A percentile compares a stretch with the other conserved stretches of the same genome.
phyloP scores from a whole-genome alignment of 495 filamentous ascomycete genomes.

The Xylaria sp. region DNA sequence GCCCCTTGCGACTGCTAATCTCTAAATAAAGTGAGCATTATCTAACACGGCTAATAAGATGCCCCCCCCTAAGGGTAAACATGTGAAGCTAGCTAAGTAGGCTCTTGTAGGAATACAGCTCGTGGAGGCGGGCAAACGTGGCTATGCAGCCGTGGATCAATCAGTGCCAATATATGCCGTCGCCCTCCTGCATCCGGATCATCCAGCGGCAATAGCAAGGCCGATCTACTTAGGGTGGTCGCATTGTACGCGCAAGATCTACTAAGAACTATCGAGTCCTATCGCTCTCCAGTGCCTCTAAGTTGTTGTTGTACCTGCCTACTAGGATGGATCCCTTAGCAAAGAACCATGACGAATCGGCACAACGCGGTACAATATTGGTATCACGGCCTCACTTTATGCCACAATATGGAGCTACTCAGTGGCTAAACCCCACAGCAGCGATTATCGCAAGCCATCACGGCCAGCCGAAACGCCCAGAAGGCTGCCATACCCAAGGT shows the following conservation, averaged over 20 bases:
- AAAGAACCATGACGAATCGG: constrained; percentile 18
- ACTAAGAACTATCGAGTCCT: background rate
- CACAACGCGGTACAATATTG: constrained; percentile 4
- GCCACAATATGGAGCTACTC: constrained; percentile 25
- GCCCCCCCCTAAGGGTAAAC: background rate
- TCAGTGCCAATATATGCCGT: constrained; percentile 18
- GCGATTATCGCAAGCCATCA: constrained; percentile 17
- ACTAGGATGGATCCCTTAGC: constrained; percentile 10
- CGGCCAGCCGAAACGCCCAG: constrained; percentile 12
- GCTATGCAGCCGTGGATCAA: constrained; percentile 27
- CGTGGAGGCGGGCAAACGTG: constrained; percentile 25
- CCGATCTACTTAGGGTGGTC: constrained; percentile 4
- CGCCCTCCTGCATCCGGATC: constrained; percentile 25
- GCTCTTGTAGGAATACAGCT: constrained; percentile 6
- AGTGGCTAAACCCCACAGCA: constrained; percentile 17
- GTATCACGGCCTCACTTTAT: constrained; percentile 24
- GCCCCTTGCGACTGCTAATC: constrained; percentile 6
- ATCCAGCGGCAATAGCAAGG: constrained; percentile 22
- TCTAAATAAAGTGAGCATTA: background rate
- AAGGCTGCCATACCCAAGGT: constrained; percentile 20
- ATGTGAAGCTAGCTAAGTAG: background rate
- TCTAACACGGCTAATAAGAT: constrained; percentile 6
- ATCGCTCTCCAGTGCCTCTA: constrained; percentile 6
- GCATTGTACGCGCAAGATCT: constrained; percentile 23
- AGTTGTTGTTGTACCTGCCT: background rate